Evolutionary conservation across 257 asterid species (phyloP).

Genomic region (Primulina eburnea): DNA sequence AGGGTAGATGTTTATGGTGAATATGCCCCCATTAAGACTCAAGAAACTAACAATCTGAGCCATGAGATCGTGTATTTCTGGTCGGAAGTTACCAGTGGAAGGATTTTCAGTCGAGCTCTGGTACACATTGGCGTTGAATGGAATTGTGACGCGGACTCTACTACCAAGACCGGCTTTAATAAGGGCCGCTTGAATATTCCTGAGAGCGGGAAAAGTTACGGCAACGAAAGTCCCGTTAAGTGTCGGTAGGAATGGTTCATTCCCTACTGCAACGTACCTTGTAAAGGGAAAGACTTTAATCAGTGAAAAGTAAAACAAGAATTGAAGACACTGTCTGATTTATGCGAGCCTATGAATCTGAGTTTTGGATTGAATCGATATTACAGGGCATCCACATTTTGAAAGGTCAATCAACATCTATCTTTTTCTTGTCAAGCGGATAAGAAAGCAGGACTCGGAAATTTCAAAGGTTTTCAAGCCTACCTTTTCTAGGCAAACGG

Average conservation of each 20-base stretch:
- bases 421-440: neutral
- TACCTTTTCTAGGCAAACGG: neutral
- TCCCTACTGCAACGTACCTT: constrained; percentile 86
- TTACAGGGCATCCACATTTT: neutral
- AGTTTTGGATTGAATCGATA: neutral
- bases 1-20: constrained; percentile 80
- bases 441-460: neutral
- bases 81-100: constrained; percentile 69
- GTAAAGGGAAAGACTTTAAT: constrained; percentile 3
- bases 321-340: neutral
- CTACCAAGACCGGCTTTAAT: constrained; percentile 68
- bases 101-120: constrained; percentile 50
- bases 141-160: constrained; percentile 55
- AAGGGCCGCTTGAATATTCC: constrained; percentile 74
- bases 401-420: neutral
- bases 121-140: constrained; percentile 76
- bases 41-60: constrained; percentile 51
- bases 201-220: constrained; percentile 61
- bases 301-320: constrained; percentile 12
- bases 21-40: constrained; percentile 51
- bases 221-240: constrained; percentile 48
- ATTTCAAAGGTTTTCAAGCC: neutral
- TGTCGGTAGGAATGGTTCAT: constrained; percentile 58
- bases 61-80: constrained; percentile 47
- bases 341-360: neutral